phyloP scores from a whole-genome alignment of 371 early-diverging fungal genomes.

The Mortierella sp. region DNA sequence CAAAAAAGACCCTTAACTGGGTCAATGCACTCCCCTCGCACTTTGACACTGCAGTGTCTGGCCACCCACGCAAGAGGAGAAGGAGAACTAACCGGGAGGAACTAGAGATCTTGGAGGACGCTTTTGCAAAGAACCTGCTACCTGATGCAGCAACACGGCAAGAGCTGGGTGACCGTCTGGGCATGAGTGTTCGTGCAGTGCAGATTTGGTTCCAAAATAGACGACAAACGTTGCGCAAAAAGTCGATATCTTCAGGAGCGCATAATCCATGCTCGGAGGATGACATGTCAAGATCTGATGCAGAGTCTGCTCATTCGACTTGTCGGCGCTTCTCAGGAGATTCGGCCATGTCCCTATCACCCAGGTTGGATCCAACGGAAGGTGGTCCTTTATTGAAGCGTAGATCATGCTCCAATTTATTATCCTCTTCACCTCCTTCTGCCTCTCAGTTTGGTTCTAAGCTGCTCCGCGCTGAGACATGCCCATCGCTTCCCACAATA shows the following conservation, averaged over 20 bases:
- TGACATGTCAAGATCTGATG: conserved; percentile 27
- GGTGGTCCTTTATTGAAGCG: conserved; percentile 6
- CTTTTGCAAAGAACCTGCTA: conserved; percentile 69
- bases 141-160: conserved; percentile 84
- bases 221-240: conserved; percentile 61
- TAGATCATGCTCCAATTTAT: conserved; percentile 28
- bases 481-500: conserved; percentile 19
- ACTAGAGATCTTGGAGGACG: conserved; percentile 68
- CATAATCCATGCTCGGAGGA: conserved; percentile 31
- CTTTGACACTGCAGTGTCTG: conserved; percentile 34
- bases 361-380: conserved; percentile 2
- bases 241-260: conserved; percentile 32
- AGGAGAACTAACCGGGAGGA: conserved; percentile 75
- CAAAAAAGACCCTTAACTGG: conserved; percentile 55
- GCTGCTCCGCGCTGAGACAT: conserved; percentile 27
- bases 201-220: conserved; percentile 99
- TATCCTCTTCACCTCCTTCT: conserved; percentile 11
- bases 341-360: conserved; percentile 25
- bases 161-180: conserved; percentile 77
- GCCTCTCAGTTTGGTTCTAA: background rate
- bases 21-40: conserved; percentile 53
- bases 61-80: conserved; percentile 65
- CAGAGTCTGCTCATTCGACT: conserved; percentile 1
- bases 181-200: conserved; percentile 88
- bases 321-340: conserved; percentile 32